phyloP scores from a whole-genome alignment of 1,284 basidiomycete genomes.

The Somion occarium region DNA sequence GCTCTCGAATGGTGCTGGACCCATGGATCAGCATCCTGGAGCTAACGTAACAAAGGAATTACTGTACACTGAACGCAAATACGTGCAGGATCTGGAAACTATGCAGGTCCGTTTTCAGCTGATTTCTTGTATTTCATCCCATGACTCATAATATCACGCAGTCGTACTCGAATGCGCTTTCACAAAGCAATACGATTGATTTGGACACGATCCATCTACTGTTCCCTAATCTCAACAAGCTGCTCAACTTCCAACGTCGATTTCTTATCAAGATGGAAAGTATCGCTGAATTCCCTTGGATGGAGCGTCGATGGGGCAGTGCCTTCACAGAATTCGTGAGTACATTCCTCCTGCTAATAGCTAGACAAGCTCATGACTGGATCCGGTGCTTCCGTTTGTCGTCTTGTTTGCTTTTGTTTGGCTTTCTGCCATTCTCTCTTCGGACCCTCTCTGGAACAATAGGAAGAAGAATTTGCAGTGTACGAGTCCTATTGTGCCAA shows the following conservation, averaged over 20 bases:
- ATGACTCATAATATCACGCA: constrained; percentile 24
- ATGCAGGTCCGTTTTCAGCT: constrained; percentile 70
- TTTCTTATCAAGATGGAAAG: constrained; percentile 95
- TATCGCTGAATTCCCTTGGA: constrained; percentile 78
- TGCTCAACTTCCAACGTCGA: constrained; percentile 95
- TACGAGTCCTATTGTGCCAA: constrained; percentile 99
- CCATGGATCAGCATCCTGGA: constrained; percentile 58
- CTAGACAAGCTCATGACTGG: constrained; percentile 27
- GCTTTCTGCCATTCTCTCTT: constrained; percentile 15
- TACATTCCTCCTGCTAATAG: constrained; percentile 25
- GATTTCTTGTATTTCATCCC: background rate
- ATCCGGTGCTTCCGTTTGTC: constrained; percentile 30
- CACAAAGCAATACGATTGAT: constrained; percentile 81
- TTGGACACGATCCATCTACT: constrained; percentile 94
- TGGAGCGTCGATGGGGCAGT: constrained; percentile 86
- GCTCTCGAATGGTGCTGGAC: constrained; percentile 13
- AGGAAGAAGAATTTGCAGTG: constrained; percentile 92
- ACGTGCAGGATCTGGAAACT: constrained; percentile 96
- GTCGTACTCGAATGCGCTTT: constrained; percentile 81
- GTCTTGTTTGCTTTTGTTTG: constrained; percentile 32
- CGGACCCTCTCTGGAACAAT: constrained; percentile 34
- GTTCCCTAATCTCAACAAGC: constrained; percentile 93
- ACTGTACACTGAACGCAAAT: constrained; percentile 94
- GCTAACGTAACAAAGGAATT: constrained; percentile 84
- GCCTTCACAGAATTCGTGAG: constrained; percentile 79